Base-by-base conservation (phyloP, 176 grass and related monocot genomes). In the Poa annua region DNA sequence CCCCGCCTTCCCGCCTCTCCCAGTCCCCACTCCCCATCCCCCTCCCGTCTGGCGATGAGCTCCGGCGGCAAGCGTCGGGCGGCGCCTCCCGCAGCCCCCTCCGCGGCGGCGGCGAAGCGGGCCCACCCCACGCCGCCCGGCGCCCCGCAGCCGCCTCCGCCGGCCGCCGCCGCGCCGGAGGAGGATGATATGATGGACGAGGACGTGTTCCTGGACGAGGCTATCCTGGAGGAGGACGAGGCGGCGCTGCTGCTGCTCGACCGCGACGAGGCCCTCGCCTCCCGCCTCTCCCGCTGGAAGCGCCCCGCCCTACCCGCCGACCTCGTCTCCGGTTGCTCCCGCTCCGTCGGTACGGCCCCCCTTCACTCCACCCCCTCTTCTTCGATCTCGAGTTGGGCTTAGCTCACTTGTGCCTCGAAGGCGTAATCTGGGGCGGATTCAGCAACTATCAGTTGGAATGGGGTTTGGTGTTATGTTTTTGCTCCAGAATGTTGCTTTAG, bases 161-260 rank as follows among this genome's bases (percentile, higher is more conserved):
- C 59, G 57, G 50, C 78, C 10, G 74, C 44, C 63, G 32, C 55
- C 2, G 36, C 11, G 29, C 61, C 20, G 15, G 78, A 29, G 81
- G 96, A 94, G 86, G 94, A 98, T 87, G 94, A 97, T 66, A 98
- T 98, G 96, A 93, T 96, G 91, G 96, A 98, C 55, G 96, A 95
- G 63, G 96, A 98, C 63, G 83, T 98, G 14, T 98, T 92, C 77
- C 87, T 98, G 11, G 96, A 98, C 19, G 89, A 98, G 42, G 50
- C 85, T 26, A 66, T 98, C 45, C 64, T 97, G 36, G 88, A 65
- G 67, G 93, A 93, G 82, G 96, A 93, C 76, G 92, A 98, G 81
- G 96, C 88, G 44, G 91, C 87, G 22, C 81, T 98, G 66, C 80
- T 92, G 6, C 74, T 91, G 67, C 83, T 93, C 67, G 68, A 92